Evolutionary conservation across 495 filamentous ascomycete genomes (phyloP), one percentile per base, ranked within the genome.

Genomic region (Aspergillus nanangensis): DNA sequence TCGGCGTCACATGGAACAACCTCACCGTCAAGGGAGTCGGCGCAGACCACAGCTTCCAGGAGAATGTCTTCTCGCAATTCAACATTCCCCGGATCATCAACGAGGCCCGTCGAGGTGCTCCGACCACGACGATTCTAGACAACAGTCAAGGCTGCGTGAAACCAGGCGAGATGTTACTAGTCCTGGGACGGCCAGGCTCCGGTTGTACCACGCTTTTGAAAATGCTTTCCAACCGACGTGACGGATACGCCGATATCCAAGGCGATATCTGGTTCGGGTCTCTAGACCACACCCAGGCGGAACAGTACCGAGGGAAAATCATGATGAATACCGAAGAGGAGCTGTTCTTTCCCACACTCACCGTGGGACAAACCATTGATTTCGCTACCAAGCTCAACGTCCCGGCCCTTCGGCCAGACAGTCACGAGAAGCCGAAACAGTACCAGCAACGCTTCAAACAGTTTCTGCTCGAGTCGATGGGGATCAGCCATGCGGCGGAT

Each of bases 311-410:
- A 3, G 81, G 82, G 27, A 82, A 90, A 55, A 82, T 87, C 37
- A 81, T 81, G 41, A 86, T 86, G 60, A 67, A 67, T 22, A 66
- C 71, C 3, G 84, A 88, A 55, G 83, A 88, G 22, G 86, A 89
- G 46, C 58, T 78, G 10, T 84, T 87, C 52, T 78, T 88, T 50
- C 80, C 86, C 3, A 68, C 69, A 3, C 56, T 90, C 29, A 88
- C 80, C 0, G 84, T 89, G 3, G 78, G 67, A 61, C 67, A 87
- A 48, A 89, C 86, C 0, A 72, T 88, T 44, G 75, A 76, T n/a
- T 87, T 87, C 47, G 79, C 83, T 1, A 48, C 57, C 1, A 41
- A 50, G 1, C 48, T 82, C 13, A 39, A 39, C n/a, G 37, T 39
- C n/a, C 37, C 37, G 8, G n/a, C n/a, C n/a, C n/a, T n/a, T n/a